Evolutionary conservation across 768 basidiomycete species (phyloP).

Genomic region (Coprinopsis strossmayeri): DNA sequence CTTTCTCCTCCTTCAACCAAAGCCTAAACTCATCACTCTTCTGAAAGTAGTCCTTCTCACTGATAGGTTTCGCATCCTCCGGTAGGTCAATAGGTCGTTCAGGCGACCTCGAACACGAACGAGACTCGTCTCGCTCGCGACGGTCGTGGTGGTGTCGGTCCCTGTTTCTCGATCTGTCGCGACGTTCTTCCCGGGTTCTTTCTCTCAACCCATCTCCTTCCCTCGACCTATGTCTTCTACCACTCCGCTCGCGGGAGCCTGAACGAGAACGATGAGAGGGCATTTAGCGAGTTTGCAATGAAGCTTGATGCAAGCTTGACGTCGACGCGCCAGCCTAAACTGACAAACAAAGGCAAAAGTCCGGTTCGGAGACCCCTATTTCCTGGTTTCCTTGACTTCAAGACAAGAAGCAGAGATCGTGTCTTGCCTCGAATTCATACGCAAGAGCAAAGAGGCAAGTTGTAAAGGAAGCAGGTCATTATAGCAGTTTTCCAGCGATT

Average conservation of each 20-base stretch:
- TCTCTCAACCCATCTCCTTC: neutral
- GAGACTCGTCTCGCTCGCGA: too few relatives aligned
- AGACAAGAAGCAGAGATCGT: too few relatives aligned
- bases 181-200: conserved; percentile 7
- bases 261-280: conserved; percentile 33
- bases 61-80: conserved; percentile 52
- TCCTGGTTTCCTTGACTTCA: too few relatives aligned
- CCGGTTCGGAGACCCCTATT: neutral
- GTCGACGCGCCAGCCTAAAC: neutral
- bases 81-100: conserved; percentile 43
- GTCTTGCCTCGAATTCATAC: too few relatives aligned
- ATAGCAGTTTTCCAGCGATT: too few relatives aligned
- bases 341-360: neutral
- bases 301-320: neutral
- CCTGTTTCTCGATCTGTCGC: conserved; percentile 19
- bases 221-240: conserved; percentile 7
- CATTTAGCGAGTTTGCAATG: conserved; percentile 16
- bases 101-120: conserved; percentile 42
- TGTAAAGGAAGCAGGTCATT: too few relatives aligned
- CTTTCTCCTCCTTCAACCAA: conserved; percentile 74
- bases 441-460: too few relatives aligned
- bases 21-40: conserved; percentile 81
- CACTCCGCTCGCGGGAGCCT: conserved; percentile 9
- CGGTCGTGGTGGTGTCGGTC: conserved; percentile 27
- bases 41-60: conserved; percentile 82